Evolutionary conservation across 345 rosid species (phyloP).

Genomic region (Angophora floribunda): DNA sequence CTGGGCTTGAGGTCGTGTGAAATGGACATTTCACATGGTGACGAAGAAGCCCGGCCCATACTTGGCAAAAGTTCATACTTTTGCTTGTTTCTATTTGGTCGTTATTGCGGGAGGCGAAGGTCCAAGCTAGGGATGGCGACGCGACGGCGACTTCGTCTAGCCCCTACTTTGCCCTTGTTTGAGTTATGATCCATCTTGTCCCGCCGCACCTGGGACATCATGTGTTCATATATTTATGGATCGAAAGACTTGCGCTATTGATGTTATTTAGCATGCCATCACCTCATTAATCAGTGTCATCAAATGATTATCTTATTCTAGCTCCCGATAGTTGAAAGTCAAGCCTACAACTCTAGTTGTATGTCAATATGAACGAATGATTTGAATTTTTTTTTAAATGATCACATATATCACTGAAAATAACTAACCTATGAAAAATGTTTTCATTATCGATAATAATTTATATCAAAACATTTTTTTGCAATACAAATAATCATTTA

Average conservation of each 20-base stretch:
- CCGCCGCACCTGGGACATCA: background rate
- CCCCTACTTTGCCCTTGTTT: background rate
- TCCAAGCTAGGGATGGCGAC: background rate
- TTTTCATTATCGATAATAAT: too few relatives aligned
- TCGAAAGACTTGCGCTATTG: background rate
- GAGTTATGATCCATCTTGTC: background rate
- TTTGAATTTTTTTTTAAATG: background rate
- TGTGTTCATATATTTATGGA: background rate
- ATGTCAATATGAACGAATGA: background rate
- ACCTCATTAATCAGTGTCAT: background rate
- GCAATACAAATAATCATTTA: too few relatives aligned
- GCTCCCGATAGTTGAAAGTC: background rate
- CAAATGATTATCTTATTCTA: background rate
- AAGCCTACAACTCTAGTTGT: background rate
- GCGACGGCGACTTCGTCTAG: background rate
- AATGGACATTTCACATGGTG: background rate
- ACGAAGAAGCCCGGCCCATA: background rate
- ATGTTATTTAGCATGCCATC: background rate
- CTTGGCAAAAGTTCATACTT: background rate
- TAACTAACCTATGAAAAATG: too few relatives aligned
- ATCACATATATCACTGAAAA: background rate
- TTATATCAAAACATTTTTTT: too few relatives aligned
- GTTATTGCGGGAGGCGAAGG: background rate
- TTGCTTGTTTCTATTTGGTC: accelerated
- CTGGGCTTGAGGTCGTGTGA: background rate